Conservation (phyloP, 1,284 basidiomycete genomes). For the Rhodofomes roseus region DNA sequence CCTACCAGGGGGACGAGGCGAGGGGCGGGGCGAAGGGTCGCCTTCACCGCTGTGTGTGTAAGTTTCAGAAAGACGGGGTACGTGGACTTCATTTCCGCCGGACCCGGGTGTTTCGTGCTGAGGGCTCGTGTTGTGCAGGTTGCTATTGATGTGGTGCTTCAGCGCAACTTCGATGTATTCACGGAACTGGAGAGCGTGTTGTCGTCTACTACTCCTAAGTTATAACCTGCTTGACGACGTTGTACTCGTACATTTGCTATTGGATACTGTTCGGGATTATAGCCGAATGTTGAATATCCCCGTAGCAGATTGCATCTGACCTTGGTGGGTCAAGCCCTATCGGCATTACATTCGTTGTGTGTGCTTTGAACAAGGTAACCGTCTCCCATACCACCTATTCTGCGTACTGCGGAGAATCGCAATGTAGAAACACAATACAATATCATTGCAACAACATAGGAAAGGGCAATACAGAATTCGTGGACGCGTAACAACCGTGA, state of each 20-base stretch:
- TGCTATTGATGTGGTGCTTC: conserved; percentile 43
- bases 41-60: conserved; percentile 50
- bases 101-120: neutral
- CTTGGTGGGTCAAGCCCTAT: too few species aligned
- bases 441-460: neutral
- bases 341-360: too few species aligned
- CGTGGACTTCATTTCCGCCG: conserved; percentile 18
- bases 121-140: conserved; percentile 29
- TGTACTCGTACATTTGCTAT: neutral
- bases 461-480: neutral
- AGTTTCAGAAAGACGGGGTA: conserved; percentile 44
- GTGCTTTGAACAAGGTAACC: neutral
- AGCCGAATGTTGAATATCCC: neutral
- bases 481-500: neutral
- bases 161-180: conserved; percentile 60
- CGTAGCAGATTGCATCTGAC: too few species aligned
- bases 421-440: neutral
- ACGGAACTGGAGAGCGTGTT: conserved; percentile 33
- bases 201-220: conserved; percentile 9
- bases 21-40: conserved; percentile 56
- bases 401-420: neutral
- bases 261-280: neutral
- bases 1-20: conserved; percentile 67
- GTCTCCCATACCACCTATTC: neutral
- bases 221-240: conserved; percentile 8